Evolutionary conservation across 2,329 filamentous ascomycete species (phyloP), one percentile per base, ranked within the genome.

Genomic region (Bipolaris gigantea): DNA sequence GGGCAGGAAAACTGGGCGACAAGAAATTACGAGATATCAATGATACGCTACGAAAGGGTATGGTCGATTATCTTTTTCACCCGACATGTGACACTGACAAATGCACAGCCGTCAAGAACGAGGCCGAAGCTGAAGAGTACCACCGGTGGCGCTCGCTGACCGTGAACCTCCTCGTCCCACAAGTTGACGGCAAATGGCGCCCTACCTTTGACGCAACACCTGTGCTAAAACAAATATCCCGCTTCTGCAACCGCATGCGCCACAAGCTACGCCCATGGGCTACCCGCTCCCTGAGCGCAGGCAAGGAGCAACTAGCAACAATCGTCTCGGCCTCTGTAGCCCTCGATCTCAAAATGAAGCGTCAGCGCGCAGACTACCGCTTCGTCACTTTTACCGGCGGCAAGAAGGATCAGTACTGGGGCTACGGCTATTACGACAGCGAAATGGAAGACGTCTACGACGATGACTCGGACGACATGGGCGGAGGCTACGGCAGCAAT

Each of bases 391-490:
- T 72, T 41, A 72, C 69, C 0, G 72, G 70, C 13, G 69, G 71
- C 1, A 68, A 62, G 44, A 60, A 66, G 5, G 62, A 65, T 32
- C 63, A 73, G 18, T 69, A 69, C 45, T 73, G 65, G 61, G 71
- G 72, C 18, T 74, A 72, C 38, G 63, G 61, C 2, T 73, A 68
- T 52, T 73, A 73, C 40, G 70, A 73, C 16, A 71, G 67, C 27
- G 71, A 73, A 36, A 74, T 74, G 72, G 71, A 73, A 46, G 71
- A 73, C 23, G 60, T 73, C 3, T 70, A 70, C 36, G 66, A 69
- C 13, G 69, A 70, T 9, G 60, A 65, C 13, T 64, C 64, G 7
- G 57, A 62, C 9, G 44, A 59, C 23, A 49, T 50, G 18, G 46
- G 38, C 19, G 57, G 55, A 5, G 57, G 56, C 25, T 64, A 62